Evolutionary conservation across 2,329 filamentous ascomycete genomes (phyloP), one percentile per base, ranked within the genome.

Genomic region (Sarocladiaceae sp.): DNA sequence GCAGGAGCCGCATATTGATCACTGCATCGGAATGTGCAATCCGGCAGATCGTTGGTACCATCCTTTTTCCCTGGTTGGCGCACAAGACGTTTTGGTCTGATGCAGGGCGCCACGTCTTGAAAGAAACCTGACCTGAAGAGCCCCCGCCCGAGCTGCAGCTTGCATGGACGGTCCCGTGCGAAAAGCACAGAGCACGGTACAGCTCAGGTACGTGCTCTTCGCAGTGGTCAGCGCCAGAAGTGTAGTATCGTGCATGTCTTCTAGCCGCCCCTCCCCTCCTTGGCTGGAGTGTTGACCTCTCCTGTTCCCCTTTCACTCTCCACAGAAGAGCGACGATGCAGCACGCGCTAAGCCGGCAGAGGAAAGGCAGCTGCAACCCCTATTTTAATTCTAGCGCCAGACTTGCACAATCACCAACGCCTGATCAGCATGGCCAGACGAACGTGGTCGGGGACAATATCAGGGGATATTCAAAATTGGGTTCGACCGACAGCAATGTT

Each of bases 261-360:
- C 33, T 17, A n/a, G 33, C 10, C 22, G 22, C 12, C 22, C 40
- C 22, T 20, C 6, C 40, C 40, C 13, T 28, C 23, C 22, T 22
- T 44, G 10, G 18, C 37, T 17, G n/a, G n/a, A n/a, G n/a, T n/a
- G n/a, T n/a, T 37, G 10, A 10, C 40, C 40, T 12, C 40, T 23
- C 17, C 20, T 11, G n/a, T n/a, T 23, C 40, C 40, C 40, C 28
- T 28, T 33, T 10, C 26, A 23, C 18, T 42, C 44, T 22, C 44
- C 44, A 33, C 44, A 48, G 26, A 48, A 48, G 44, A 48, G 44
- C 44, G 44, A 48, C 44, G 28, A 33, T 48, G 44, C 44, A 48
- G 44, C 15, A 48, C n/a, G n/a, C 44, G 28, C 44, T 29, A 48
- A 17, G 17, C 25, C 44, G 25, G 44, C 26, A 48, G n/a, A 20